Percentiles rank a stretch among this genome's conserved stretches.
Conservation (phyloP, 768 basidiomycete genomes). For the Candolleomyces efflorescens region DNA sequence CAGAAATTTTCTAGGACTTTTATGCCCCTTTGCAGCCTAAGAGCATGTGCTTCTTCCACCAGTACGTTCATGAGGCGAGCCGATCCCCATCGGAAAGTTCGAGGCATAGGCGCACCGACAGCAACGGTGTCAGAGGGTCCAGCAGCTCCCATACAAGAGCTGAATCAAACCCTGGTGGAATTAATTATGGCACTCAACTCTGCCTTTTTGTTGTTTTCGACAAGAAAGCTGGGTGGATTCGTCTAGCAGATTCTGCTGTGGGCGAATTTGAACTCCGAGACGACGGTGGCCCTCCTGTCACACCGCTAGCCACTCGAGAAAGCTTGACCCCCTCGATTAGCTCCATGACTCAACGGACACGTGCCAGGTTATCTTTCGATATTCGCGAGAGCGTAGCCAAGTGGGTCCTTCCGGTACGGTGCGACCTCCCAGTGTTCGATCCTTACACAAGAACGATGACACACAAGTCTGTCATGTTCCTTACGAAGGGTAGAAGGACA, state of each 20-base stretch:
- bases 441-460: neutral
- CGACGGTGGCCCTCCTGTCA: conserved; percentile 27
- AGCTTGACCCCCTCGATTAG: conserved; percentile 1
- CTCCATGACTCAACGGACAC: conserved; percentile 20
- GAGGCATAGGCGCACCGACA: conserved; percentile 40
- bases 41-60: conserved; percentile 66
- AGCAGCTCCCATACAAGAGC: conserved; percentile 22
- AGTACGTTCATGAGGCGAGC: conserved; percentile 51
- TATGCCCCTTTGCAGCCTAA: conserved; percentile 72
- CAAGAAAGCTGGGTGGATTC: conserved; percentile 83
- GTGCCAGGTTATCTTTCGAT: conserved; percentile 29
- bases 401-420: conserved; percentile 50
- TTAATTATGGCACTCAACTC: conserved; percentile 64
- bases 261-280: conserved; percentile 69
- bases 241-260: conserved; percentile 75
- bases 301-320: neutral
- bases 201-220: conserved; percentile 83
- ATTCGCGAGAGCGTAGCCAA: conserved; percentile 27
- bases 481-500: conserved; percentile 67
- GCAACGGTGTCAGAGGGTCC: conserved; percentile 30
- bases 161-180: conserved; percentile 21
- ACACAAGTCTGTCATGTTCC: conserved; percentile 21
- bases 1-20: conserved; percentile 56
- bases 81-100: conserved; percentile 40
- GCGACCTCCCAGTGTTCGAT: conserved; percentile 41